Evolutionary conservation across 257 asterid species (phyloP).

Genomic region (Penstemon barbatus): DNA sequence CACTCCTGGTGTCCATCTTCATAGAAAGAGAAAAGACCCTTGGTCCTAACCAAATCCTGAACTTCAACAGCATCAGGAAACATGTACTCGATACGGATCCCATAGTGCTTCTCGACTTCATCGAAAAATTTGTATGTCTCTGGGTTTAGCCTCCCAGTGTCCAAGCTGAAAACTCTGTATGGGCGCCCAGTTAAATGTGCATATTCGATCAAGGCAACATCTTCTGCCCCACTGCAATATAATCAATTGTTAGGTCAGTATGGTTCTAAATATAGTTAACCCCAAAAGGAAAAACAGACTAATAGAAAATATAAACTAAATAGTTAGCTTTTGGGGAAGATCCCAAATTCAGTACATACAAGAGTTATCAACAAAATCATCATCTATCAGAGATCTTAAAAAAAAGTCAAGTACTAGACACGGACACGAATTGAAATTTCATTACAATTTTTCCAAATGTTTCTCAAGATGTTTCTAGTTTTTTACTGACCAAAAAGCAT

Average conservation of each 20-base stretch:
- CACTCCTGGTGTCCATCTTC: conserved; percentile 63
- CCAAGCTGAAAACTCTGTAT: conserved; percentile 55
- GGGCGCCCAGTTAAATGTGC: conserved; percentile 56
- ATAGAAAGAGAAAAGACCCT: conserved; percentile 55
- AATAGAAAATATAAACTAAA: not conserved
- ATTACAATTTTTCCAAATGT: too few relatives aligned
- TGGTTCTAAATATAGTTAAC: not conserved
- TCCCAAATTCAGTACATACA: too few relatives aligned
- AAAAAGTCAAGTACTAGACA: too few relatives aligned
- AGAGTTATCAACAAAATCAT: too few relatives aligned
- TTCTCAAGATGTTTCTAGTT: not conserved
- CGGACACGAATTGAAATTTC: too few relatives aligned
- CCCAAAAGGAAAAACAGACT: not conserved
- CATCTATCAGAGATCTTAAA: too few relatives aligned
- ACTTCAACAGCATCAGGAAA: conserved; percentile 53
- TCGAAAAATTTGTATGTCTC: conserved; percentile 51
- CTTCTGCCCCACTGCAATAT: conserved; percentile 55
- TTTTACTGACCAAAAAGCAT: not conserved
- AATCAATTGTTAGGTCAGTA: conserved; percentile 2
- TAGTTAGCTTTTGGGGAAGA: too few relatives aligned
- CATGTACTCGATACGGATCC: conserved; percentile 49
- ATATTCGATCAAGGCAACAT: conserved; percentile 55
- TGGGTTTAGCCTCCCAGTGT: conserved; percentile 52
- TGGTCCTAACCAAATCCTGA: conserved; percentile 45
- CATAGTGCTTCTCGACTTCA: conserved; percentile 47